Evolutionary conservation across 176 grass and related monocot species (phyloP).

Genomic region (Neostapfia colusana): DNA sequence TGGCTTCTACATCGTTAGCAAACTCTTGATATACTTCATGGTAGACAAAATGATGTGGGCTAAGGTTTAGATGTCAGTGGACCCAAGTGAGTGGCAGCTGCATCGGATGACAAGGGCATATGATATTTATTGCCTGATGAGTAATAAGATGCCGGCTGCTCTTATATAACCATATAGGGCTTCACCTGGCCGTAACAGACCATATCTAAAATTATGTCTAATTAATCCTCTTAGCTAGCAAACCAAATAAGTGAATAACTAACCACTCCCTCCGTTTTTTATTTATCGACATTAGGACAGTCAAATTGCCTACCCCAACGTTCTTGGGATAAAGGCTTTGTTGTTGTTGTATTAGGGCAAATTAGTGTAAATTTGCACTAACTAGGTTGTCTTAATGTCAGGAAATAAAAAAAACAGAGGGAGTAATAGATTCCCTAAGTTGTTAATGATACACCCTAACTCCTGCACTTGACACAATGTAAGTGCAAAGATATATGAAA

Average conservation of each 20-base stretch:
- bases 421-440: neutral
- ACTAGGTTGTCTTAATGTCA: too few species aligned
- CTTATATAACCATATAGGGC: neutral
- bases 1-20: neutral
- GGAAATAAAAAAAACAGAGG: too few species aligned
- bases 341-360: too few species aligned
- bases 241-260: neutral
- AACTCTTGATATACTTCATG: conserved; percentile 15
- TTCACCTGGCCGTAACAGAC: neutral
- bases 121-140: conserved; percentile 2
- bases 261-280: too few species aligned
- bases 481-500: neutral
- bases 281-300: too few species aligned
- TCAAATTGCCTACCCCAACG: too few species aligned
- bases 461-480: neutral
- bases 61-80: neutral
- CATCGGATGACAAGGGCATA: neutral
- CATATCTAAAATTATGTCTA: neutral
- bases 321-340: too few species aligned
- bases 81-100: neutral
- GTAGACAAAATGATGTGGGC: neutral
- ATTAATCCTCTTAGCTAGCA: neutral
- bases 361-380: too few species aligned
- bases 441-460: neutral
- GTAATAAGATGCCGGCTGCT: neutral